Evolutionary conservation across 139 green algal genomes (phyloP).

Genomic region (Auxenochlorella pyrenoidosa): DNA sequence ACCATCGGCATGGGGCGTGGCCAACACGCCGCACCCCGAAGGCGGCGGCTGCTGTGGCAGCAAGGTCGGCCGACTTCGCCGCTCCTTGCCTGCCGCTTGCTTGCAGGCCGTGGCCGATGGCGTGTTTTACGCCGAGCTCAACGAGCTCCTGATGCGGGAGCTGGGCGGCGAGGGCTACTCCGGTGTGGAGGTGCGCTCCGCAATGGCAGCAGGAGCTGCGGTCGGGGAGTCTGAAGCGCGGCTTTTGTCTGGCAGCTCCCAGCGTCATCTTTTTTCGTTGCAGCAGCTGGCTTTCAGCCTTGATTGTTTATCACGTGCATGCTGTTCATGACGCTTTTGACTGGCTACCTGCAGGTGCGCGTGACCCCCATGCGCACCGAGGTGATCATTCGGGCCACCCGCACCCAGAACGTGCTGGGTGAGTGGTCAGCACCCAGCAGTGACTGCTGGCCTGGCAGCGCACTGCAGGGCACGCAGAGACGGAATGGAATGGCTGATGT

Average conservation of each 20-base stretch:
- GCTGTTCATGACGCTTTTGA: no score
- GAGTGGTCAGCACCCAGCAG: constrained; percentile 17
- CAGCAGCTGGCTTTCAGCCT: no score
- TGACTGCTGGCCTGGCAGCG: not conserved
- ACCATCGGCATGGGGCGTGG: no score
- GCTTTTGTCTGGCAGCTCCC: no score
- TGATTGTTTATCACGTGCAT: no score
- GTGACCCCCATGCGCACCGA: constrained; percentile 98
- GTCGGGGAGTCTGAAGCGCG: no score
- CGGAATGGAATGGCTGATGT: no score
- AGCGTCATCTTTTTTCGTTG: no score
- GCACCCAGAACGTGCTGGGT: constrained; percentile 98
- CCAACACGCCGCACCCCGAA: not conserved
- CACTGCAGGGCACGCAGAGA: not conserved
- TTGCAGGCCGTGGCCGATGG: constrained; percentile 97
- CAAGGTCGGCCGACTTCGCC: not conserved
- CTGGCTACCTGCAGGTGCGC: constrained; percentile 48
- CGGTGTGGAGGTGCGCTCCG: constrained; percentile 93
- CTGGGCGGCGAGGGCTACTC: constrained; percentile 94
- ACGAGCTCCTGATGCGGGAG: constrained; percentile 98
- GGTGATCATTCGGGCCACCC: constrained; percentile 99
- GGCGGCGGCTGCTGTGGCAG: not conserved
- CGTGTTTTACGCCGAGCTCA: constrained; percentile 99
- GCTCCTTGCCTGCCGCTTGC: not conserved
- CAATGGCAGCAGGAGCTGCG: not conserved